A percentile compares a stretch with the other conserved stretches of the same genome.
Evolutionary conservation across 129 eudicot species (phyloP).

Genomic region (Mikania micrantha): DNA sequence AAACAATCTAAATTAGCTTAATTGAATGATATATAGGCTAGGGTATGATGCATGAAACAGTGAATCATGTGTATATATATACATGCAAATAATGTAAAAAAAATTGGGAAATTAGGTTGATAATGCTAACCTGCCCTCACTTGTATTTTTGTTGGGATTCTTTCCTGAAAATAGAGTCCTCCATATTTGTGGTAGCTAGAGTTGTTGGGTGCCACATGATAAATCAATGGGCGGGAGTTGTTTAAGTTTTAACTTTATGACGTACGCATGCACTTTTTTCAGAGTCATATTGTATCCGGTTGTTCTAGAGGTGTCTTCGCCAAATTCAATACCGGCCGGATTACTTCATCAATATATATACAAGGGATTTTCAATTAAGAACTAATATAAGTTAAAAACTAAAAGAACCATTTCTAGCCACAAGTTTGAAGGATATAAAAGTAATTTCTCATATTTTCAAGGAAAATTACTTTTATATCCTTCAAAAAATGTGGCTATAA

Average conservation of each 20-base stretch:
- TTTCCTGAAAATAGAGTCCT: slow-evolving; percentile 4
- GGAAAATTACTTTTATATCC: too few relatives aligned
- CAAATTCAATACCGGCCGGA: too few relatives aligned
- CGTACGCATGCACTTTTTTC: not conserved
- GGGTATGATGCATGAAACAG: slow-evolving; percentile 18
- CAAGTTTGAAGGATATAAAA: too few relatives aligned
- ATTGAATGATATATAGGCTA: not conserved
- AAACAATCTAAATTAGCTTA: not conserved
- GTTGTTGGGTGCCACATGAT: slow-evolving; percentile 1
- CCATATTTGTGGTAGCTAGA: not conserved
- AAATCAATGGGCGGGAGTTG: slow-evolving; percentile 3
- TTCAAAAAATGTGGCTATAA: too few relatives aligned
- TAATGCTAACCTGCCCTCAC: slow-evolving; percentile 28
- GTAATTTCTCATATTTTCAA: too few relatives aligned
- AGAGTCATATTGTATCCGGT: too few relatives aligned
- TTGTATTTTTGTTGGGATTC: not conserved
- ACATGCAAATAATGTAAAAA: slow-evolving; percentile 8
- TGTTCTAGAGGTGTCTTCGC: too few relatives aligned
- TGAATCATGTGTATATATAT: not conserved
- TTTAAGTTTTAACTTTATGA: slow-evolving; percentile 4
- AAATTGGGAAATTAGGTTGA: not conserved
- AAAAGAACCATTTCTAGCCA: too few relatives aligned
- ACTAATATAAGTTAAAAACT: too few relatives aligned
- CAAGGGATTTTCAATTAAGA: too few relatives aligned
- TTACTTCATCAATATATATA: too few relatives aligned